A percentile compares a stretch with the other conserved stretches of the same genome.
phyloP scores from a whole-genome alignment of 2,329 filamentous ascomycete genomes.

The Ophiosphaerella herpotricha region DNA sequence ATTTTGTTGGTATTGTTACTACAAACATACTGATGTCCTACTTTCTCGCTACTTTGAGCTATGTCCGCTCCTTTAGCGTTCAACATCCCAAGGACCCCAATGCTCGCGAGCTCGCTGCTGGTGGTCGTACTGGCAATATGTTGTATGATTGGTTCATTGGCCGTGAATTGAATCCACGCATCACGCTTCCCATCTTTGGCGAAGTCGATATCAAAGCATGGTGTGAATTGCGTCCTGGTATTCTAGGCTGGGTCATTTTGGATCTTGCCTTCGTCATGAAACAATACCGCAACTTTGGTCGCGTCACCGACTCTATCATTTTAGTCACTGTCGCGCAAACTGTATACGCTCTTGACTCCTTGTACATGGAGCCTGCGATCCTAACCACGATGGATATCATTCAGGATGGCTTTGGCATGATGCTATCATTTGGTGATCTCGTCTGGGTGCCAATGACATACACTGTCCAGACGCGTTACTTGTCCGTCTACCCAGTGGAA shows the following conservation, averaged over 20 bases:
- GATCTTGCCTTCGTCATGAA: conserved; percentile 84
- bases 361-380: conserved; percentile 86
- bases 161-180: conserved; percentile 88
- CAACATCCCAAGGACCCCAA: conserved; percentile 70
- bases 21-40: conserved; percentile 80
- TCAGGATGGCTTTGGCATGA: conserved; percentile 91
- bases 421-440: conserved; percentile 90
- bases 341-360: conserved; percentile 81
- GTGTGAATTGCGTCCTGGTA: conserved; percentile 87
- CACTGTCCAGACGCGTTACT: conserved; percentile 80
- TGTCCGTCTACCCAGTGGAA: conserved; percentile 79
- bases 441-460: conserved; percentile 94
- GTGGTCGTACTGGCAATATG: conserved; percentile 80
- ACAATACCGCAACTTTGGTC: conserved; percentile 84
- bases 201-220: conserved; percentile 90
- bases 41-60: conserved; percentile 75
- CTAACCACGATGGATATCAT: conserved; percentile 94
- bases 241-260: conserved; percentile 86
- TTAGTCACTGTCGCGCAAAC: conserved; percentile 78
- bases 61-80: conserved; percentile 80
- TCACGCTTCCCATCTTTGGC: conserved; percentile 77
- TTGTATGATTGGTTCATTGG: conserved; percentile 98
- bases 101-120: conserved; percentile 77
- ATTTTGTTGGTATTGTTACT: conserved; percentile 84
- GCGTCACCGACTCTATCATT: conserved; percentile 82